phyloP scores from a whole-genome alignment of 805 yeast species.

The Suhomyces prunicola region DNA sequence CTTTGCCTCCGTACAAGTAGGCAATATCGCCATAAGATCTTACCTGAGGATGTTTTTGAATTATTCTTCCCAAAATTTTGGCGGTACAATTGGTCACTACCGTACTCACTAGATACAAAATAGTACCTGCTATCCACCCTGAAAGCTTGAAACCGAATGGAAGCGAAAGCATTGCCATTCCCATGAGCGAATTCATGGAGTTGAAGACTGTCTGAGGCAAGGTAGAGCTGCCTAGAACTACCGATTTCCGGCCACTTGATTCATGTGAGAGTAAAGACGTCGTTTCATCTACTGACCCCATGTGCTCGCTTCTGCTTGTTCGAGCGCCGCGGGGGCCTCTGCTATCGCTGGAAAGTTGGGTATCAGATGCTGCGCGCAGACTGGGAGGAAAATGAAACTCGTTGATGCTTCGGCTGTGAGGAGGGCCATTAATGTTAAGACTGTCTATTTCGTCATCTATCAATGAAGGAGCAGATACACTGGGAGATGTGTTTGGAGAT shows the following conservation, averaged over 20 bases:
- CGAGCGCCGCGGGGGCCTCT: neutral
- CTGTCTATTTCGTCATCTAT: conserved; percentile 11
- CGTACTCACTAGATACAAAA: conserved; percentile 60
- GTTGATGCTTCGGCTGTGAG: neutral
- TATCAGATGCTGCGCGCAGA: neutral
- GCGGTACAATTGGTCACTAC: conserved; percentile 75
- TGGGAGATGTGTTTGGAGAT: conserved; percentile 23
- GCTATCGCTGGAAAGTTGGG: neutral
- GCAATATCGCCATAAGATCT: conserved; percentile 90
- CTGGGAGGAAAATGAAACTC: conserved; percentile 3
- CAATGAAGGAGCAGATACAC: neutral
- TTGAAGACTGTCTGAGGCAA: conserved; percentile 69
- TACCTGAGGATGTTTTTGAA: conserved; percentile 76
- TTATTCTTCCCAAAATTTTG: conserved; percentile 62
- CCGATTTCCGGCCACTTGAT: neutral
- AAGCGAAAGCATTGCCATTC: conserved; percentile 64
- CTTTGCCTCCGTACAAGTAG: conserved; percentile 76
- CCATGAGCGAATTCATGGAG: conserved; percentile 62
- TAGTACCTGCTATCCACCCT: conserved; percentile 65
- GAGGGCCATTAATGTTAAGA: neutral
- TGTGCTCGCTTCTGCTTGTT: neutral
- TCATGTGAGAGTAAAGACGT: neutral
- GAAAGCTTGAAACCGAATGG: conserved; percentile 64
- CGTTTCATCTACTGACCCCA: neutral
- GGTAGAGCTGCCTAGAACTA: conserved; percentile 42